A percentile compares a stretch with the other conserved stretches of the same genome.
phyloP scores from a whole-genome alignment of 2,329 filamentous ascomycete species.

The Ophidiomyces ophidiicola region DNA sequence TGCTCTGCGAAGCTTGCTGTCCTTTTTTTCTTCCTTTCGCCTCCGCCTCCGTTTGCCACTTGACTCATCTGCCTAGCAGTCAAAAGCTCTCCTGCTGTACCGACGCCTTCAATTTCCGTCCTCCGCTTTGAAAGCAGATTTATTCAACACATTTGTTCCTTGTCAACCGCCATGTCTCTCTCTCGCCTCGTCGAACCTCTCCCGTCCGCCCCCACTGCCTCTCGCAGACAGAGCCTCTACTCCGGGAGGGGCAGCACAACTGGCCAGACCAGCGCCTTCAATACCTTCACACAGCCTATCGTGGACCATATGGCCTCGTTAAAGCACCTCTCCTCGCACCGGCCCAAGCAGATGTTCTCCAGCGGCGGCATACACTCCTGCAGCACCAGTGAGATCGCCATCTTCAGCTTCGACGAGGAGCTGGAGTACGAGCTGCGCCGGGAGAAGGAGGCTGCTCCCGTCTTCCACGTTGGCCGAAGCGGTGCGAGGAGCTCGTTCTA shows the following conservation, averaged over 20 bases:
- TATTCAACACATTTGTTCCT: no score
- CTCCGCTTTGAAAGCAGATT: no score
- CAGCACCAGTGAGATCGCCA: constrained; percentile 42
- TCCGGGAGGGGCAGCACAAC: constrained; percentile 40
- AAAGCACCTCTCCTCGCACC: constrained; percentile 30
- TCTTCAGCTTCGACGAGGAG: constrained; percentile 58
- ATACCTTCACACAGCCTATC: constrained; percentile 42
- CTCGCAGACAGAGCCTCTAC: constrained; percentile 24
- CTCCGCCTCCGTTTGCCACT: no score
- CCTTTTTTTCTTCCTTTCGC: no score
- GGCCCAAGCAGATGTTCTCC: constrained; percentile 34
- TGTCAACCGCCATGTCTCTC: constrained; percentile 21
- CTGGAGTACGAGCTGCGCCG: constrained; percentile 45
- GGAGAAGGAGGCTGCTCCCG: constrained; percentile 42
- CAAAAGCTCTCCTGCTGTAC: no score
- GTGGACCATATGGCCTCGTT: constrained; percentile 26
- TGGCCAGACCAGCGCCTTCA: constrained; percentile 44
- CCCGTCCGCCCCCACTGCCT: constrained; percentile 43
- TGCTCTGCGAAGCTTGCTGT: no score
- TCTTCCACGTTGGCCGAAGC: constrained; percentile 53
- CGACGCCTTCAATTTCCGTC: no score
- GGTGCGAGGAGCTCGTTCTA: constrained; percentile 31
- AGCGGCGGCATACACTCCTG: constrained; percentile 42
- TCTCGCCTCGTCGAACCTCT: constrained; percentile 52
- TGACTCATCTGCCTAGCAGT: no score